These are phyloP conservation scores for Magnolia officinalis DNA, from an alignment of 164 flowering plant species.

Conservation along the genomic window DNA sequence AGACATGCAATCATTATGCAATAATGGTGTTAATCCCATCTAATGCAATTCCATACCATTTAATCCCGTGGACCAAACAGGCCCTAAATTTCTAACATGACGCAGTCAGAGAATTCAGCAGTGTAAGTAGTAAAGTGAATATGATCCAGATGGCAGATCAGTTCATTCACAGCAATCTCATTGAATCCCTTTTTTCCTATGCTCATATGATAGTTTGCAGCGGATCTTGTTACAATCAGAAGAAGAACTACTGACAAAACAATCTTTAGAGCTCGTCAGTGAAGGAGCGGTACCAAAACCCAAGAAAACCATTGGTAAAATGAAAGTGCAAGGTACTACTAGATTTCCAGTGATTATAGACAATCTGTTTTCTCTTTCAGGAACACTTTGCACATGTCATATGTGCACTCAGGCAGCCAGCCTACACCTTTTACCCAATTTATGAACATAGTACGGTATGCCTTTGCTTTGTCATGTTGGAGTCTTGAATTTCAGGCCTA, in stretches of 20 bases:
- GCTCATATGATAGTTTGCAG: conserved; percentile 49
- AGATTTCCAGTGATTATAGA: background rate
- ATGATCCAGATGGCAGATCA: too few species aligned
- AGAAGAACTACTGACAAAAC: conserved; percentile 69
- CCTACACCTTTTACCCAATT: background rate
- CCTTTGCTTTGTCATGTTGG: background rate
- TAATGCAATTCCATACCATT: too few species aligned
- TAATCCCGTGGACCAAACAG: too few species aligned
- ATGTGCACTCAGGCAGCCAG: background rate
- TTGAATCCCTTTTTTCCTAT: background rate
- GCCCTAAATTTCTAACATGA: too few species aligned
- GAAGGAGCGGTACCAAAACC: conserved; percentile 71
- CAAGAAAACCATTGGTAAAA: conserved; percentile 75
- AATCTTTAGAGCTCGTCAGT: conserved; percentile 47
- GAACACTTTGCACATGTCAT: background rate
- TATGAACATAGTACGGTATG: background rate
- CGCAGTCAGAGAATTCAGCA: too few species aligned
- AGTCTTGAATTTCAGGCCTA: background rate
- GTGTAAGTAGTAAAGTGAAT: too few species aligned
- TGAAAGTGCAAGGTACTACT: conserved; percentile 88
- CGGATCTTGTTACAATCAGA: conserved; percentile 72
- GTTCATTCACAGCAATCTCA: too few species aligned
- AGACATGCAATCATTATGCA: too few species aligned
- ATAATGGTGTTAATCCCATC: too few species aligned
- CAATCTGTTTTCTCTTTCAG: too few species aligned